These are phyloP conservation scores for Neurospora sp. DNA, from an alignment of 2,329 filamentous ascomycete species.

Conservation along the genomic window DNA sequence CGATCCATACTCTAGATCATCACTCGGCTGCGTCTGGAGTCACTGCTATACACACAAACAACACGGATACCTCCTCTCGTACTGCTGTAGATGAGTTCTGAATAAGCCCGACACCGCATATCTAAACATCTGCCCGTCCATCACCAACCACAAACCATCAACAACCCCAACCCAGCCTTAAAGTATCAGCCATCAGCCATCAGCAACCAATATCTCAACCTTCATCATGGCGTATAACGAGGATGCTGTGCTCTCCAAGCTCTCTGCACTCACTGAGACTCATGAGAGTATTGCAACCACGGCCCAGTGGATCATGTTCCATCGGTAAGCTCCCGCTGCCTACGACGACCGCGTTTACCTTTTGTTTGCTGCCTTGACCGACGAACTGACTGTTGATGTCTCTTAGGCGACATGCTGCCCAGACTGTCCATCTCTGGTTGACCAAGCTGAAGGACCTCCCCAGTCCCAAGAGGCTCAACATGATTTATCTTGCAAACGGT, in stretches of 20 bases:
- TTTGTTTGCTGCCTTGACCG: slow-evolving; percentile 4
- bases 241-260: slow-evolving; percentile 88
- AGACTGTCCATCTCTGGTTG: slow-evolving; percentile 86
- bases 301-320: slow-evolving; percentile 99
- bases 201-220: not conserved
- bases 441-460: slow-evolving; percentile 81
- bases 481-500: slow-evolving; percentile 95
- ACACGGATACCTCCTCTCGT: not conserved
- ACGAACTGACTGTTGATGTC: slow-evolving; percentile 20
- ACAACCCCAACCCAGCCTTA: not conserved
- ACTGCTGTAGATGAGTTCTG: not conserved
- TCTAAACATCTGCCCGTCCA: not conserved
- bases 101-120: not conserved
- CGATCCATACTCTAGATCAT: not conserved
- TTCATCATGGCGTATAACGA: slow-evolving; percentile 81
- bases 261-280: slow-evolving; percentile 91
- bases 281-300: slow-evolving; percentile 95
- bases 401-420: slow-evolving; percentile 76
- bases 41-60: not conserved
- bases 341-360: not conserved
- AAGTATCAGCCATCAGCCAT: not conserved
- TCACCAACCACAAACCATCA: not conserved
- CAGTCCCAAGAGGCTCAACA: slow-evolving; percentile 74
- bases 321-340: slow-evolving; percentile 53
- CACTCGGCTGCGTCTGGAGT: not conserved